Evolutionary conservation across 1,284 basidiomycete species (phyloP).

Genomic region (Grifola frondosa): DNA sequence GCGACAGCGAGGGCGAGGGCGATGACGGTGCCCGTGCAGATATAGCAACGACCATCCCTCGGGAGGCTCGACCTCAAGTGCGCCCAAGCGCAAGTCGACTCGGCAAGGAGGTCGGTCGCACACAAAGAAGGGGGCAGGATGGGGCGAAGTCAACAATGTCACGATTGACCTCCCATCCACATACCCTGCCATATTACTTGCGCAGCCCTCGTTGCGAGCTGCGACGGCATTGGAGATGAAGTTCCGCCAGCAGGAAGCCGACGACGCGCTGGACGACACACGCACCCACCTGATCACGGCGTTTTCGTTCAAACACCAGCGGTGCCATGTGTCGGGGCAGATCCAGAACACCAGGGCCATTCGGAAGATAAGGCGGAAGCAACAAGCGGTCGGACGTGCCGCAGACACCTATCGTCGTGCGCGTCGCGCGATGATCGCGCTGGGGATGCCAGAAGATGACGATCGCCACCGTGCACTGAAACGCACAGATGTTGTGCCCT

Average conservation of each 20-base stretch:
- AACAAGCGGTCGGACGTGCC: neutral
- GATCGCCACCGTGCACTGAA: neutral
- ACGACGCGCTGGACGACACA: slow-evolving; percentile 3
- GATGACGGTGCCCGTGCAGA: too few species aligned
- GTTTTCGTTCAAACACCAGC: too few species aligned
- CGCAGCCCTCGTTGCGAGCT: too few species aligned
- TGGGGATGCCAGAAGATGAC: slow-evolving; percentile 1
- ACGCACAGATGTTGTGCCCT: neutral
- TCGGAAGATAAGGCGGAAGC: neutral
- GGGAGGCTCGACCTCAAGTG: too few species aligned
- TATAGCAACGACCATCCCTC: too few species aligned
- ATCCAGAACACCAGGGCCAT: neutral
- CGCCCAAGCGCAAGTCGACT: too few species aligned
- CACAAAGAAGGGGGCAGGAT: too few species aligned
- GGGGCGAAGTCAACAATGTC: too few species aligned
- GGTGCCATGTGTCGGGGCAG: neutral
- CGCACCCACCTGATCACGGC: slow-evolving; percentile 6
- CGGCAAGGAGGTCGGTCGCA: too few species aligned
- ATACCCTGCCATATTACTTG: too few species aligned
- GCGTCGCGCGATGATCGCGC: neutral
- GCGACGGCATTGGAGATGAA: neutral
- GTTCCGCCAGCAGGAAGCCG: slow-evolving; percentile 2
- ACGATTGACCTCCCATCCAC: too few species aligned
- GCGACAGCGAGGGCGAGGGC: too few species aligned
- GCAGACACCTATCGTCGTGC: neutral